Evolutionary conservation across 2,329 filamentous ascomycete genomes (phyloP).

Genomic region (Aspergillus neotritici): DNA sequence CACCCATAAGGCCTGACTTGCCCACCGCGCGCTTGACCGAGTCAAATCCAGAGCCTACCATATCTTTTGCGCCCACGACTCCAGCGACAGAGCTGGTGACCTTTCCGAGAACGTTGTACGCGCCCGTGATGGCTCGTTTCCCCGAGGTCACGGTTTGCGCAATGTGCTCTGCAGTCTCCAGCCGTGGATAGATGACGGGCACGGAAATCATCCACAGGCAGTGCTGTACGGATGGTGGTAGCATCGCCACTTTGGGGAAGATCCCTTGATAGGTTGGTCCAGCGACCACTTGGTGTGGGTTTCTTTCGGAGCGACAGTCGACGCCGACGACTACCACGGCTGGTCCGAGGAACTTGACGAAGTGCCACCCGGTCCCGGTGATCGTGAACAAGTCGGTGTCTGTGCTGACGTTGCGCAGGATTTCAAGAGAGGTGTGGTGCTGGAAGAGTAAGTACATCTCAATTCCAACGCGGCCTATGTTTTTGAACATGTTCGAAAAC

Average conservation of each 20-base stretch:
- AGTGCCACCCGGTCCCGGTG: conserved; percentile 97
- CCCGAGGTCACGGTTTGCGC: conserved; percentile 88
- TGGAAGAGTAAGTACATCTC: conserved; percentile 99
- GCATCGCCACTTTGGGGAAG: conserved; percentile 86
- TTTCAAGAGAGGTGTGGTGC: conserved; percentile 91
- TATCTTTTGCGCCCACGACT: conserved; percentile 88
- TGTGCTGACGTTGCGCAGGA: conserved; percentile 79
- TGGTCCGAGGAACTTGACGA: conserved; percentile 91
- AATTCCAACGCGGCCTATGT: conserved; percentile 88
- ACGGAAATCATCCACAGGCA: conserved; percentile 95
- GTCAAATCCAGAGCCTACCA: conserved; percentile 87
- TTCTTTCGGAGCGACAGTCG: conserved; percentile 87
- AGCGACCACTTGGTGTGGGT: conserved; percentile 84
- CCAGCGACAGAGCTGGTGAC: conserved; percentile 92
- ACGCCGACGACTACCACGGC: conserved; percentile 83
- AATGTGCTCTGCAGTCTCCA: conserved; percentile 87
- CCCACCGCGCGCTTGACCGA: conserved; percentile 95
- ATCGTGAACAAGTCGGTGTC: conserved; percentile 94
- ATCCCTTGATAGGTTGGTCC: conserved; percentile 95
- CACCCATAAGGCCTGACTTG: conserved; percentile 91
- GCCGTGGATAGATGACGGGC: conserved; percentile 80
- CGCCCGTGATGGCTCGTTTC: conserved; percentile 93
- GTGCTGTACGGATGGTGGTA: conserved; percentile 91
- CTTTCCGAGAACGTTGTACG: conserved; percentile 93
- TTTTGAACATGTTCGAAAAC: conserved; percentile 94